Base-by-base conservation (phyloP, 1,139 yeast species). In the Pichia sp. region DNA sequence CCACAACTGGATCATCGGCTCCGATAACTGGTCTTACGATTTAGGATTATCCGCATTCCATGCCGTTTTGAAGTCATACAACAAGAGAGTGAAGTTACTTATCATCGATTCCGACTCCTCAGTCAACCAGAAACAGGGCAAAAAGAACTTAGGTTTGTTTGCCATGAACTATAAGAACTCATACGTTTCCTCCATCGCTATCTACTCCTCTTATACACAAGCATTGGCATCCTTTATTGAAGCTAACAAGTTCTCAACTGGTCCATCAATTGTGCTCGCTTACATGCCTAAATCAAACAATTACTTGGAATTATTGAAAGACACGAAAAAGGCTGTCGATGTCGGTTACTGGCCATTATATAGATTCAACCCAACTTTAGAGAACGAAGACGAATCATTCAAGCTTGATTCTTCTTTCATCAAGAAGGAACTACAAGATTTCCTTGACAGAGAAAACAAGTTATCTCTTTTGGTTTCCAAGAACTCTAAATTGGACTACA, bases 261-360 rank as follows among this genome's bases (percentile, higher is more conserved):
- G 98, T 57, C 98, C 98, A 6, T 87, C 98, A 0, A 78, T 92
- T 54, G 88, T 92, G 45, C 79, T 93, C 62, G 98, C 97, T 8
- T 90, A 92, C 70, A 77, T 92, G 64, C 98, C 99, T 44, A 95
- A 87, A 67, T 71, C 73, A 48, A 52, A 52, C 23, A 79, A 85
- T 62, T 85, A 96, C 48, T 75, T 92, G 61, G 79, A 83, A 29
- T 83, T 90, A 49, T 77, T 92, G 61, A 85, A 88, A 70, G 95
- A 89, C 70, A 90, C 98, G 46, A 93, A 93, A 72, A 76, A 75
- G 61, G 95, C 97, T 26, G 96, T 92, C 51, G 97, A 90, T 66
- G 77, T 92, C 48, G 99, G 99, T 16, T 86, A 86, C 74, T 90
- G 97, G 96, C 99, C 99, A 51, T 79, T 92, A 60, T 92, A 92